Percentiles rank a stretch among this genome's conserved stretches.
Conservation (phyloP, 2,329 filamentous ascomycete genomes). For the Plenodomus tracheiphilus region DNA sequence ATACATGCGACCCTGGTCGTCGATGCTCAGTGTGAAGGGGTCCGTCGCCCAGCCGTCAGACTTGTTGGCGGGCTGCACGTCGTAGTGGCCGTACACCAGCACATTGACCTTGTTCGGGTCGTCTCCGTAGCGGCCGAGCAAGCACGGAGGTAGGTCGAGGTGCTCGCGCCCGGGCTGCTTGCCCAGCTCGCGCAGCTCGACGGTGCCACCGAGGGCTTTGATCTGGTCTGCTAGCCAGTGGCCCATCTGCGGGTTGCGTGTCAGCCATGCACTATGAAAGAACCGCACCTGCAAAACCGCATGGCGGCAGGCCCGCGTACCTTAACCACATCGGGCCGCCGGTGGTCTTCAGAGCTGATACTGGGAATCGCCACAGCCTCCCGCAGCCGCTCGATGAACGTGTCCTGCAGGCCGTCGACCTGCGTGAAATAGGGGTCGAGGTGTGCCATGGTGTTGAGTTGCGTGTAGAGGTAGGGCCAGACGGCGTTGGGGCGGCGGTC, state of each 20-base stretch:
- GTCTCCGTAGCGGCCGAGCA: slow-evolving; percentile 88
- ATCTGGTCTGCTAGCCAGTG: slow-evolving; percentile 86
- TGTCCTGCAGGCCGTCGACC: slow-evolving; percentile 76
- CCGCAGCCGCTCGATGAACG: slow-evolving; percentile 87
- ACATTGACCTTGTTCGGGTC: slow-evolving; percentile 94
- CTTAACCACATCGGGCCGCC: slow-evolving; percentile 87
- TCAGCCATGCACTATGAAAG: slow-evolving; percentile 4
- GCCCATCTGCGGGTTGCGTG: slow-evolving; percentile 67
- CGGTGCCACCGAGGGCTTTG: slow-evolving; percentile 78
- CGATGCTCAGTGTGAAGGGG: slow-evolving; percentile 85
- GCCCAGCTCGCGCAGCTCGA: slow-evolving; percentile 83
- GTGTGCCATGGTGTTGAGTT: slow-evolving; percentile 72
- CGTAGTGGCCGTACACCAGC: slow-evolving; percentile 97
- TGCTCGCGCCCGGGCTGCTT: slow-evolving; percentile 90
- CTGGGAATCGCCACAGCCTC: slow-evolving; percentile 96
- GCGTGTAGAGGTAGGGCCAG: slow-evolving; percentile 55
- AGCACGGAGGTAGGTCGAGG: slow-evolving; percentile 88
- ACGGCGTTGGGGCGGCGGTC: slow-evolving; percentile 25
- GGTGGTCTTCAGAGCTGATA: slow-evolving; percentile 86
- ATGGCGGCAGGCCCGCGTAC: too few species aligned
- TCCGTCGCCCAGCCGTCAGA: slow-evolving; percentile 96
- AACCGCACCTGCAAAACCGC: too few species aligned
- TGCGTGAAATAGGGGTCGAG: slow-evolving; percentile 92
- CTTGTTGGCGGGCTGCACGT: slow-evolving; percentile 92
- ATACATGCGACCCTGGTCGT: slow-evolving; percentile 92